Evolutionary conservation across 2,329 filamentous ascomycete genomes (phyloP).

Genomic region (Colletotrichum scovillei): DNA sequence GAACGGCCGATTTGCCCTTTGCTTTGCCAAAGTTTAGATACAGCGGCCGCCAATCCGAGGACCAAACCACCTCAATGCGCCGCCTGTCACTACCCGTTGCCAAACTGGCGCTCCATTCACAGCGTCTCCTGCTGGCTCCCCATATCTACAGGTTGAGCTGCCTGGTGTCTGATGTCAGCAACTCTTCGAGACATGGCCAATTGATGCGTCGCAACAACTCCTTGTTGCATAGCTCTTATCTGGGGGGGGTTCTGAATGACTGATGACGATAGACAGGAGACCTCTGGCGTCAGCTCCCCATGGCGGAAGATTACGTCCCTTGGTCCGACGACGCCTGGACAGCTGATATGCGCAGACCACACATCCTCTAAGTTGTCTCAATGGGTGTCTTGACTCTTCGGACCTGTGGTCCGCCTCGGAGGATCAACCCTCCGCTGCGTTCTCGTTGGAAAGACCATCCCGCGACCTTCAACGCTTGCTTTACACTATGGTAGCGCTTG

Average conservation of each 20-base stretch:
- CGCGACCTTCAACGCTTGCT: not conserved
- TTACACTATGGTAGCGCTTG: not conserved
- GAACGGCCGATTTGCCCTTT: slow-evolving; percentile 15
- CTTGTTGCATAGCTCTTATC: not conserved
- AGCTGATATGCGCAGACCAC: not conserved
- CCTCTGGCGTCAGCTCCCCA: not conserved
- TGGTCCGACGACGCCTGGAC: not conserved
- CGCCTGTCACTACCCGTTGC: not conserved
- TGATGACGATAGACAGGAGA: not conserved
- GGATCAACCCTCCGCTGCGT: not conserved
- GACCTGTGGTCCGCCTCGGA: not conserved
- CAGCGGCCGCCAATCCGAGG: not conserved
- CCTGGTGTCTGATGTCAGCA: slow-evolving; percentile 4
- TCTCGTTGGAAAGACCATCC: not conserved
- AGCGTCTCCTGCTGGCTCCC: not conserved
- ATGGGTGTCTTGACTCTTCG: not conserved
- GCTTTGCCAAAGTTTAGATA: slow-evolving; percentile 13
- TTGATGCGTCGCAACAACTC: not conserved
- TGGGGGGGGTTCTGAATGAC: not conserved
- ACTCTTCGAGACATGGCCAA: not conserved
- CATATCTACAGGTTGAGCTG: not conserved
- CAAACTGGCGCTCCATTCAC: slow-evolving; percentile 7
- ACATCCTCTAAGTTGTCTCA: not conserved
- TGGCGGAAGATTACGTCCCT: not conserved
- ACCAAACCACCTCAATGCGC: not conserved